These are phyloP conservation scores for Pestalotiopsis fici DNA, from an alignment of 2,329 filamentous ascomycete species.

Conservation along the genomic window DNA sequence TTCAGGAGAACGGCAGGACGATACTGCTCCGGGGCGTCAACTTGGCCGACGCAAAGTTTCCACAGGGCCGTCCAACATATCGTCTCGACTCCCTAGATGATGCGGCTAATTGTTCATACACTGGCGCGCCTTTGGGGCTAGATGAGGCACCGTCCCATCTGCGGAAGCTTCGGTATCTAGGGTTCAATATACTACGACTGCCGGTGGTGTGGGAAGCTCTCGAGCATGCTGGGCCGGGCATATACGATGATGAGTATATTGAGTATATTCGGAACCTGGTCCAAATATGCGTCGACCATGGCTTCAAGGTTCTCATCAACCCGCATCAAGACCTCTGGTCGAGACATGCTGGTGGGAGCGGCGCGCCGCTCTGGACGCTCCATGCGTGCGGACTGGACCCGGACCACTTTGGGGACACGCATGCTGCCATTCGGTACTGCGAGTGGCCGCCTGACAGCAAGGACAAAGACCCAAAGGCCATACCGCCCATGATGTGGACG, in stretches of 20 bases:
- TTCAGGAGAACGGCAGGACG: slow-evolving; percentile 16
- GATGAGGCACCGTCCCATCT: slow-evolving; percentile 18
- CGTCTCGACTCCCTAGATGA: slow-evolving; percentile 15
- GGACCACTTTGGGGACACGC: slow-evolving; percentile 19
- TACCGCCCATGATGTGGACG: slow-evolving; percentile 26
- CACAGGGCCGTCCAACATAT: slow-evolving; percentile 16
- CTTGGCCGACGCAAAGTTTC: slow-evolving; percentile 22
- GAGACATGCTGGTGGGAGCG: slow-evolving; percentile 20
- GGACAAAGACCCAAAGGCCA: slow-evolving; percentile 21
- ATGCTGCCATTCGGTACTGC: slow-evolving; percentile 21
- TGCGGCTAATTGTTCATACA: slow-evolving; percentile 14
- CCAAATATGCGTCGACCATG: slow-evolving; percentile 16
- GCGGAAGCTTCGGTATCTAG: slow-evolving; percentile 16
- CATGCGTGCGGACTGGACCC: slow-evolving; percentile 24
- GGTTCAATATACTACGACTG: slow-evolving; percentile 21
- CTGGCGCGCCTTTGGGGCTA: slow-evolving; percentile 15
- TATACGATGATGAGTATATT: slow-evolving; percentile 24
- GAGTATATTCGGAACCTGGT: slow-evolving; percentile 15
- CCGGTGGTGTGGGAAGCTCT: slow-evolving; percentile 23
- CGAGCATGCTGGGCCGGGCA: slow-evolving; percentile 21
- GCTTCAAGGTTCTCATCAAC: slow-evolving; percentile 23
- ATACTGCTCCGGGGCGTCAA: slow-evolving; percentile 23
- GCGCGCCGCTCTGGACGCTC: slow-evolving; percentile 23
- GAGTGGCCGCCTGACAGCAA: slow-evolving; percentile 21
- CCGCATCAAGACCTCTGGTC: slow-evolving; percentile 27